Base-by-base conservation (phyloP, 495 filamentous ascomycete genomes). In the Neurospora sp. region DNA sequence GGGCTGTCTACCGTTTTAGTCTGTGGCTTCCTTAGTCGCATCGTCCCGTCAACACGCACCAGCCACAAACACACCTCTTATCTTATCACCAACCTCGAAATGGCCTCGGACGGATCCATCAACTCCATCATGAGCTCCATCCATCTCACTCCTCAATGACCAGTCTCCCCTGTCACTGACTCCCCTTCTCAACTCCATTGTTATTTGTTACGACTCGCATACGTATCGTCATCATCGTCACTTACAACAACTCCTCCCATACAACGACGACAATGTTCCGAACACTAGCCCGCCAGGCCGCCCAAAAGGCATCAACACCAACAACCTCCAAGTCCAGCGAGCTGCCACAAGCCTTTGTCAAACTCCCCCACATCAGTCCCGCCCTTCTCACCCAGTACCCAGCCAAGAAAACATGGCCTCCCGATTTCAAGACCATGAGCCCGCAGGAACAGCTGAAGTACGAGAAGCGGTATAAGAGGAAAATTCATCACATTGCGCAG, bases 321-420 rank as follows among this genome's bases (percentile, higher is more conserved):
- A 7, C 24, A 59, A 0, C 48, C n/a, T 48, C 45, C 0, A 62
- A 34, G 5, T 17, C 45, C 48, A 54, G 21, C 45, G 48, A 66
- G 6, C 28, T 66, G 13, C 54, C 54, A 13, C 28, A 31, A 66
- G 24, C 54, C 13, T 19, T 66, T 10, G 24, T 66, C 54, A 66
- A 66, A 34, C 54, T 66, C 6, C 54, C 54, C 28, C 54, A 66
- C 13, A 73, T 74, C 17, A 78, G 75, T 37, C 74, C 69, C 17
- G 90, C 88, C 75, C 88, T 84, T 2, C 94, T 92, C 87, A 90
- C 89, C 79, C 91, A 66, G 15, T 66, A 66, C 28, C 54, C 54
- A 9, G 54, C 93, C n/a, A 93, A 94, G 81, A 91, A 90, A 73
- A 82, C 89, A 81, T 99, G 96, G 96, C 96, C 96, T 28, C 96